Percentiles rank a stretch among this genome's conserved stretches.
phyloP scores from a whole-genome alignment of 2,329 filamentous ascomycete genomes.

The Metarhizium humberi region DNA sequence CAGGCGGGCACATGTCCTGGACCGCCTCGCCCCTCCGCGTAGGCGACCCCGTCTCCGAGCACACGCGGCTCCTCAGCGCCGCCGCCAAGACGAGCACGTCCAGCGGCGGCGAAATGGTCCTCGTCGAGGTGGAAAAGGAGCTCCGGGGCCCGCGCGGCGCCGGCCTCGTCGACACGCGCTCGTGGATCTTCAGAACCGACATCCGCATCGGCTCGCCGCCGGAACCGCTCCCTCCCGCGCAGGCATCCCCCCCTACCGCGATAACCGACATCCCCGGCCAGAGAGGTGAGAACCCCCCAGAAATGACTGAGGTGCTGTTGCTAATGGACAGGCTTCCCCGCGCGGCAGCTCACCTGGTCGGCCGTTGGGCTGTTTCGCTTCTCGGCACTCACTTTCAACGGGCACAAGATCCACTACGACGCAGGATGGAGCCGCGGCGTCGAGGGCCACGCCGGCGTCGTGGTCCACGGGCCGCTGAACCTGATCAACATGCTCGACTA shows the following conservation, averaged over 20 bases:
- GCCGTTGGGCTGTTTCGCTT: conserved; percentile 62
- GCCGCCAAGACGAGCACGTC: conserved; percentile 44
- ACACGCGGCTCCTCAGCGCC: conserved; percentile 44
- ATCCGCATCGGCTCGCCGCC: conserved; percentile 13
- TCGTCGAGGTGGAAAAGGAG: conserved; percentile 55
- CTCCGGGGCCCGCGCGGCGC: conserved; percentile 42
- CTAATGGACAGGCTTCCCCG: conserved; percentile 3
- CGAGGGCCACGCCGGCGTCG: conserved; percentile 59
- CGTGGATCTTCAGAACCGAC: conserved; percentile 35
- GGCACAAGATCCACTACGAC: conserved; percentile 78
- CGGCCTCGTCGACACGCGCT: conserved; percentile 45
- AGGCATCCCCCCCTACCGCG: conserved; percentile 14
- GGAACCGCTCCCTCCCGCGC: conserved; percentile 7
- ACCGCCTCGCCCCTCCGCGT: conserved; percentile 35
- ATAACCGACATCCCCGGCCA: conserved; percentile 13
- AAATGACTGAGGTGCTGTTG: too few species aligned
- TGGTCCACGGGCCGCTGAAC: conserved; percentile 76
- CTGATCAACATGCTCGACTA: conserved; percentile 65
- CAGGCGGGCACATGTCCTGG: conserved; percentile 51
- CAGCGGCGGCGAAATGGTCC: conserved; percentile 51
- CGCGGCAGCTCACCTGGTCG: conserved; percentile 31
- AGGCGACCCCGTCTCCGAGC: conserved; percentile 47
- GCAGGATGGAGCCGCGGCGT: conserved; percentile 51
- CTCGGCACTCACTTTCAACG: conserved; percentile 78
- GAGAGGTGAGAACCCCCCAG: too few species aligned